Base-by-base conservation (phyloP, 768 basidiomycete genomes). In the Collybia sordida region DNA sequence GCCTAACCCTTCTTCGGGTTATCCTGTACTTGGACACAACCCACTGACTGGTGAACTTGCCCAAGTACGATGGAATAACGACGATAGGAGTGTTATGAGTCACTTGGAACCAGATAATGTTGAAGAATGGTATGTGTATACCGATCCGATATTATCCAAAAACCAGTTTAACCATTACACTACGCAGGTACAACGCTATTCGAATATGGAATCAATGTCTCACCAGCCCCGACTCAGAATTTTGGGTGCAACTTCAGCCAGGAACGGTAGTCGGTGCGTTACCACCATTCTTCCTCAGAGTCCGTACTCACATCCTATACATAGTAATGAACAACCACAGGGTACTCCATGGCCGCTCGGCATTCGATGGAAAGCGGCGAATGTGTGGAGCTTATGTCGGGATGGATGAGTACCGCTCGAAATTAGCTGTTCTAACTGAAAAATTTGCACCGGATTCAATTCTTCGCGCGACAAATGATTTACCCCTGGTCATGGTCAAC, bases 361-460 rank as follows among this genome's bases (percentile, higher is more conserved):
- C 85, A 1, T 98, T 97, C 63, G 78, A 81, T 11, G 96, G 96
- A 9, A 82, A 82, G 65, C 82, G 96, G 3, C 80, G 90, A 1
- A 92, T 99, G 84, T 98, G 96, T 61, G 96, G 96, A 2, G 97
- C 96, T 0, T 99, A 99, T 64, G 81, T 98, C 50, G 90, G 91
- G 0, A 73, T 81, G 11, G 96, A 99, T 64, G 97, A 99, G 63
- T 98, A 86, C 64, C 77, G 79, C 34, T 94, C 93, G 0, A 86
- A 86, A 56, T 72, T 96, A 9, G 75, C 79, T 1, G 85, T 88
- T 11, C 71, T 91, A 6, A 68, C 63, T 27, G 87, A 90, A 65
- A 77, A 73, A 52, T 88, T 83, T 52, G 68, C 70, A 3, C 63
- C 72, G 18, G 66, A 69, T 48, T 25, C 65, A 8, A 62, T 66